Evolutionary conservation across 805 yeast species (phyloP), one percentile per base, ranked within the genome.

Genomic region (Saturnispora sekii): DNA sequence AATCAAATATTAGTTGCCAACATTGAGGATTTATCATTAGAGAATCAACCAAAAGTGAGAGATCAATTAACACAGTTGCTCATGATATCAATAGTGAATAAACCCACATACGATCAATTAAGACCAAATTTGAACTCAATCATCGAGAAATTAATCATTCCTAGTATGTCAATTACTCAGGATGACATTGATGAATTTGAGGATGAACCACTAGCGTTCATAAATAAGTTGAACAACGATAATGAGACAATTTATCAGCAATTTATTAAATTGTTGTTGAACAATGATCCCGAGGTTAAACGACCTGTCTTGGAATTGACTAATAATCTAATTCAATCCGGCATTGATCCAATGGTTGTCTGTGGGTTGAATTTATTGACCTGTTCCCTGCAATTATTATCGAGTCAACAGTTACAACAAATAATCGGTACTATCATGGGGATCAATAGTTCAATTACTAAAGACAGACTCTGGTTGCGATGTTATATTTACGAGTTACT

Each of bases 121-220:
- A 74, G 79, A 54, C 81, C 84, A 1, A 81, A 81, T 59, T 69
- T 79, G 41, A 77, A 77, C 35, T 71, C 75, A 6, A 65, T 90
- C 21, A 66, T 90, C 32, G 66, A 79, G 10, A 87, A 81, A 53
- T 77, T 90, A 45, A 71, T 90, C 9, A 82, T 74, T 62, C 95
- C 95, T 2, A 65, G 83, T 46, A 63, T 90, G 46, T 76, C 88
- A 51, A 84, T 93, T 1, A 70, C 74, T 7, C 80, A 79, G 44
- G 78, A 73, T 6, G 76, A 78, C 15, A 66, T 86, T 45, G 94
- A 84, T 52, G 63, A 76, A 4, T 89, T 84, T 64, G 94, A 87
- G 50, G 78, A 74, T 49, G 96, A 89, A 54, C 96, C 96, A 3
- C 82, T 77, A 45, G 96, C 88, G 59, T 93, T 86, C 60, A 78